Evolutionary conservation across 768 basidiomycete species (phyloP).

Genomic region (Xerocomellus dryophilus): DNA sequence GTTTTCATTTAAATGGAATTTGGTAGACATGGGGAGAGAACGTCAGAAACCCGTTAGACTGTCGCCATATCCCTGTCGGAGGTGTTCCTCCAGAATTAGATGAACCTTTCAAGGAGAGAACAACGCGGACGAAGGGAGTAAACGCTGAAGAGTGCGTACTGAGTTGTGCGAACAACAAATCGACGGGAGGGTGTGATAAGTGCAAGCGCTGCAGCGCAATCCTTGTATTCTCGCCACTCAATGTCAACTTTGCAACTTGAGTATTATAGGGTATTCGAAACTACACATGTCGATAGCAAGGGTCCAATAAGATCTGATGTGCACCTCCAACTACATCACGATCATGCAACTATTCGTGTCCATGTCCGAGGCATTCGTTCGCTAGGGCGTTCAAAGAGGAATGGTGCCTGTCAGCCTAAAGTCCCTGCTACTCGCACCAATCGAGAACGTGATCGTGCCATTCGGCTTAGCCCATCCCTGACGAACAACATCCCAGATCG

Average conservation of each 20-base stretch:
- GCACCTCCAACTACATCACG: neutral
- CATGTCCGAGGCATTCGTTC: neutral
- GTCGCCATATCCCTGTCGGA: too few species aligned
- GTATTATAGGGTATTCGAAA: neutral
- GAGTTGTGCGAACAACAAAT: neutral
- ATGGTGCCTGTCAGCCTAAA: slow-evolving; percentile 46
- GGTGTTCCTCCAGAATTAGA: neutral
- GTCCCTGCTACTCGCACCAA: slow-evolving; percentile 71
- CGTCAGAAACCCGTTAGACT: neutral
- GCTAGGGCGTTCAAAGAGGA: slow-evolving; percentile 11
- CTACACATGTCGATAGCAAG: neutral
- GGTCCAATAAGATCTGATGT: neutral
- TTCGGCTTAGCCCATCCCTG: slow-evolving; percentile 75
- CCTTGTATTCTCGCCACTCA: neutral
- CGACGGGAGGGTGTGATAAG: neutral
- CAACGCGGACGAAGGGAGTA: neutral
- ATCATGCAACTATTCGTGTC: neutral
- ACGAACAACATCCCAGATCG: slow-evolving; percentile 68
- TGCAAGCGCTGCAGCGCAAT: neutral
- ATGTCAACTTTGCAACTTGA: neutral
- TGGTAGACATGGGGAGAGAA: neutral
- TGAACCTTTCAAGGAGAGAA: neutral
- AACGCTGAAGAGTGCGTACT: neutral
- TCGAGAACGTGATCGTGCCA: slow-evolving; percentile 58
- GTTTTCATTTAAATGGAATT: neutral